Evolutionary conservation across 2,329 filamentous ascomycete genomes (phyloP), one percentile per base, ranked within the genome.

Genomic region (Tolypocladium album): DNA sequence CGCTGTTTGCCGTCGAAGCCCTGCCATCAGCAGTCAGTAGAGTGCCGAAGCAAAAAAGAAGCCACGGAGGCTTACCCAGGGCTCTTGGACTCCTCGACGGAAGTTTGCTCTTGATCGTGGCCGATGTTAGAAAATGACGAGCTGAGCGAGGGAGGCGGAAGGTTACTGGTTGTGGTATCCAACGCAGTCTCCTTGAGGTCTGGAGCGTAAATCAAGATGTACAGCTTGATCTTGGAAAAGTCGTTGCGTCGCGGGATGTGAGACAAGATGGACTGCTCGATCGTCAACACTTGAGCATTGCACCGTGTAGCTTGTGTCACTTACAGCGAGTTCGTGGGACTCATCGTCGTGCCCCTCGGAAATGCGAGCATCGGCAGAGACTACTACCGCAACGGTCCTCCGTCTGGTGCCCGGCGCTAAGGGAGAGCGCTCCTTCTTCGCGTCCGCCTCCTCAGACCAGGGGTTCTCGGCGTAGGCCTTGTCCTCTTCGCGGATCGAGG

Each of bases 61-160:
- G 27, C 24, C 12, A 20, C 62, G 61, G 36, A 63, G 17, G 73
- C 82, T 70, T 76, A 83, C 78, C 84, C 63, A 8, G 82, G 80
- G 62, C 79, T 85, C 69, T 84, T 84, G 15, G 76, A 69, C 65
- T 89, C 87, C 55, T 88, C 85, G 59, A 79, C 82, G 31, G 88
- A 83, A 1, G 86, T 87, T 68, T 85, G 83, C 57, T 82, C 86
- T 73, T 93, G 87, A 65, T 88, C 84, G 66, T 84, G 82, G 63
- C 83, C 86, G 72, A 96, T 94, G 75, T 94, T 92, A 64, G 90
- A 92, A 77, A 91, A 96, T 5, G 92, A 95, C 58, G 90, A 95
- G 75, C 83, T 85, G 62, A 81, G 83, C 71, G 79, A 95, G 76
- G 72, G 84, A 79, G 75, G 84, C 75, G 72, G 84, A 71, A 74